Conservation (phyloP, 2,329 filamentous ascomycete species). For the Curvularia sp. region DNA sequence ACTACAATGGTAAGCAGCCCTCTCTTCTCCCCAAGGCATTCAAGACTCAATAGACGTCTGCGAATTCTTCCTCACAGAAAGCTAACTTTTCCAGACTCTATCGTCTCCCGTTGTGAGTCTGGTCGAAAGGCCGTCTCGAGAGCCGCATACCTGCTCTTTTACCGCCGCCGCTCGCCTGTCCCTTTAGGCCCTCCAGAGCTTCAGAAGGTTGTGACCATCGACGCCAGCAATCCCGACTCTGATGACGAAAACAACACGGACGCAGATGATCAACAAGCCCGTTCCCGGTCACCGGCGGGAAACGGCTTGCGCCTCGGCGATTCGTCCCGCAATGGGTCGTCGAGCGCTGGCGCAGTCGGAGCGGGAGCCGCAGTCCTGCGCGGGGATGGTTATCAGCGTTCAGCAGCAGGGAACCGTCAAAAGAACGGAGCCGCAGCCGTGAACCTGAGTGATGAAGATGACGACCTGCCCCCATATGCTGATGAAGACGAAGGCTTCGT, state of each 20-base stretch:
- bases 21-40: background rate
- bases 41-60: no score
- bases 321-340: conserved; percentile 89
- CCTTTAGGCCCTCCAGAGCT: conserved; percentile 83
- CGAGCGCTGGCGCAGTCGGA: conserved; percentile 85
- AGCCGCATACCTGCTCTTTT: conserved; percentile 93
- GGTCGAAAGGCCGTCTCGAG: conserved; percentile 71
- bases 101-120: conserved; percentile 68
- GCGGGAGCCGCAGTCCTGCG: conserved; percentile 60
- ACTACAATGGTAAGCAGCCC: conserved; percentile 79
- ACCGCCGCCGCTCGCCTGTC: conserved; percentile 78
- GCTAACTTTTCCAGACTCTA: conserved; percentile 67
- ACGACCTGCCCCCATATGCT: conserved; percentile 29
- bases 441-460: conserved; percentile 41
- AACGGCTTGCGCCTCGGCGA: conserved; percentile 87
- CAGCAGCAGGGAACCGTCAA: conserved; percentile 43
- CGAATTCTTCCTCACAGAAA: background rate
- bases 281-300: conserved; percentile 67
- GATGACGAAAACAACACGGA: conserved; percentile 51
- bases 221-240: conserved; percentile 53
- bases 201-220: conserved; percentile 71
- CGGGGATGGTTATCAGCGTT: conserved; percentile 47
- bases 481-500: conserved; percentile 31
- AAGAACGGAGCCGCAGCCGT: conserved; percentile 47
- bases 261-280: conserved; percentile 34